Conservation (phyloP, 805 yeast species). For the Metschnikowia lochheadii region DNA sequence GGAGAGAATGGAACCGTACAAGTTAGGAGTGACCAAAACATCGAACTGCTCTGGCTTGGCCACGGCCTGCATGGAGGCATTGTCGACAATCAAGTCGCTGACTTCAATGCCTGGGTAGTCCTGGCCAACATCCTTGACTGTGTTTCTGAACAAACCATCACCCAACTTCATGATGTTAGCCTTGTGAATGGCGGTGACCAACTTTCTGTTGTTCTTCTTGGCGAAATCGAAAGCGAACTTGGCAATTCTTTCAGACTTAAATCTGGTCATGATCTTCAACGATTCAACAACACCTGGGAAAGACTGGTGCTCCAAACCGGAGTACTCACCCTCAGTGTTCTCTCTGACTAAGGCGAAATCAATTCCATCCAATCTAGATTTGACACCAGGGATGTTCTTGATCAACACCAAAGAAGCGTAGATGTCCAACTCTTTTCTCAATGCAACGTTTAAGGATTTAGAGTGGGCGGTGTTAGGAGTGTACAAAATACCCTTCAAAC, state of each 20-base stretch:
- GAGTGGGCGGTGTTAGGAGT: constrained; percentile 78
- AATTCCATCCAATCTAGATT: constrained; percentile 81
- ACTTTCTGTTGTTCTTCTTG: constrained; percentile 81
- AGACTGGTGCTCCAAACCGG: constrained; percentile 96
- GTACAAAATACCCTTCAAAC: constrained; percentile 92
- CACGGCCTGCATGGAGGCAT: constrained; percentile 99
- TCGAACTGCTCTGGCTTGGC: constrained; percentile 98
- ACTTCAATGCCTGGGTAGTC: constrained; percentile 81
- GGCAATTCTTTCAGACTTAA: constrained; percentile 95
- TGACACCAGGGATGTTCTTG: constrained; percentile 91
- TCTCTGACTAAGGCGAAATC: constrained; percentile 96
- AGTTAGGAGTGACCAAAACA: constrained; percentile 95
- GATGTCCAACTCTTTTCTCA: constrained; percentile 93
- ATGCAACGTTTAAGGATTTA: constrained; percentile 89
- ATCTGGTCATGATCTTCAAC: constrained; percentile 87
- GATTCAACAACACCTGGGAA: constrained; percentile 98
- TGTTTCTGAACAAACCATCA: constrained; percentile 95
- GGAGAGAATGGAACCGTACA: constrained; percentile 95
- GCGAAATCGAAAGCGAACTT: constrained; percentile 97
- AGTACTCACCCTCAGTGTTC: constrained; percentile 98
- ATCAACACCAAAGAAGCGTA: constrained; percentile 93
- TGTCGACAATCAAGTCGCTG: constrained; percentile 94
- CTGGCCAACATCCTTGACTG: constrained; percentile 78
- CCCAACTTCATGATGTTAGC: constrained; percentile 99
- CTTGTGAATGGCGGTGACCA: constrained; percentile 96